Conservation (phyloP, 2,329 filamentous ascomycete species). For the Pyrenochaeta sp. region DNA sequence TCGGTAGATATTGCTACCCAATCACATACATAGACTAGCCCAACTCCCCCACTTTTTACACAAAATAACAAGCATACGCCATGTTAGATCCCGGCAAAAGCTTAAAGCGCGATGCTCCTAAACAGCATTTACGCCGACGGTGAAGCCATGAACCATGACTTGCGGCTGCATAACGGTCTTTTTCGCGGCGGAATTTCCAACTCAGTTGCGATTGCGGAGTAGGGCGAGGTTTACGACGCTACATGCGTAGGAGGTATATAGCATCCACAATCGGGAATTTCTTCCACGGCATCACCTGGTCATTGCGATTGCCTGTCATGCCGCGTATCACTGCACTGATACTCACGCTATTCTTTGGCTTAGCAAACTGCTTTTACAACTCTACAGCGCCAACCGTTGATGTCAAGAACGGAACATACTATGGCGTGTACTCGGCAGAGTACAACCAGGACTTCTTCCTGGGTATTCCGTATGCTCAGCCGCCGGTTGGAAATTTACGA, state of each 20-base stretch:
- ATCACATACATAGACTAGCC: neutral
- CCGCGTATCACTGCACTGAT: slow-evolving; percentile 19
- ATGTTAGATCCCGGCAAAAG: neutral
- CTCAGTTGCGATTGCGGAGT: neutral
- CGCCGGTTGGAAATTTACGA: slow-evolving; percentile 55
- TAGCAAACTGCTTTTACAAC: slow-evolving; percentile 16
- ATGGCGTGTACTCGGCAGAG: slow-evolving; percentile 48
- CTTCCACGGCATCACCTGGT: neutral
- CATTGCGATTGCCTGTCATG: slow-evolving; percentile 16
- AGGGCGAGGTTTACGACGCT: neutral
- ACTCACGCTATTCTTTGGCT: slow-evolving; percentile 20
- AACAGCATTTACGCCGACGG: neutral
- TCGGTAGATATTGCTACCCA: neutral
- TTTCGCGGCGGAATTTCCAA: neutral
- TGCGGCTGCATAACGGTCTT: neutral
- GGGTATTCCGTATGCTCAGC: slow-evolving; percentile 59
- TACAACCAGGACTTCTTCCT: slow-evolving; percentile 58
- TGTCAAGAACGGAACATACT: slow-evolving; percentile 56
- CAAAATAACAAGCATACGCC: neutral
- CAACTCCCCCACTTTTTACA: neutral
- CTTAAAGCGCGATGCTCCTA: neutral
- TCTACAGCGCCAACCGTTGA: slow-evolving; percentile 40
- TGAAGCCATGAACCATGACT: neutral
- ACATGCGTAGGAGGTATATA: neutral
- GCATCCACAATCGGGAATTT: neutral